A percentile compares a stretch with the other conserved stretches of the same genome.
Evolutionary conservation across 768 basidiomycete genomes (phyloP).

Genomic region (Gymnopilus junonius): DNA sequence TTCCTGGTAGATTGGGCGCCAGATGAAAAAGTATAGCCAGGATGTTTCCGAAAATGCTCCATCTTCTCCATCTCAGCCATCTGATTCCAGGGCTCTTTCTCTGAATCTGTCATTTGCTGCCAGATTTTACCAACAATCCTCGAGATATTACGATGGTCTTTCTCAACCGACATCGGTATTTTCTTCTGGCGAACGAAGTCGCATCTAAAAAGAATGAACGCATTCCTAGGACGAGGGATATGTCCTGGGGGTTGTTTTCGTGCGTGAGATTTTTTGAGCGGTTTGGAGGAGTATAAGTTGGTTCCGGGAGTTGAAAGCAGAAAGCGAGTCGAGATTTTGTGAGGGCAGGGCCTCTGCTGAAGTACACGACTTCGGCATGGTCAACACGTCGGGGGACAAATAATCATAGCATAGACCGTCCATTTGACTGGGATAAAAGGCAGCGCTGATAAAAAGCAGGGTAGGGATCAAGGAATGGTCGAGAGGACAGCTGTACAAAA

Average conservation of each 20-base stretch:
- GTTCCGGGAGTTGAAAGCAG: constrained; percentile 21
- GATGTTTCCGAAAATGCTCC: constrained; percentile 14
- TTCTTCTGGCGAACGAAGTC: constrained; percentile 70
- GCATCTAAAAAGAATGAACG: constrained; percentile 81
- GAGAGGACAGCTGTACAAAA: background rate
- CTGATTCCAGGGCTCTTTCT: constrained; percentile 53
- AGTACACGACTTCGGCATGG: background rate
- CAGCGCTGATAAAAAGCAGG: background rate
- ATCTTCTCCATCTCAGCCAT: constrained; percentile 54
- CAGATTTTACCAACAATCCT: constrained; percentile 71
- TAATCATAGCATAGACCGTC: background rate
- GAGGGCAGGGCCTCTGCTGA: background rate
- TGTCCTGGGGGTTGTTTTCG: constrained; percentile 55
- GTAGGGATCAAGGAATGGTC: background rate
- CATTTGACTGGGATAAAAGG: background rate
- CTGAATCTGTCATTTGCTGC: constrained; percentile 52
- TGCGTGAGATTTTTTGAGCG: constrained; percentile 51
- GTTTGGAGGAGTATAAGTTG: constrained; percentile 28
- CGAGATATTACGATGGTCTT: constrained; percentile 71
- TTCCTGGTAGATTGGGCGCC: constrained; percentile 1
- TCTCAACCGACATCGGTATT: constrained; percentile 56
- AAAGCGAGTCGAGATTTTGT: background rate
- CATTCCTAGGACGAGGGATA: constrained; percentile 74
- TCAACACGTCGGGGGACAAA: background rate
- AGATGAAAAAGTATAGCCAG: constrained; percentile 9